Base-by-base conservation (phyloP, 139 green algal species). In the Chlorella sp. region DNA sequence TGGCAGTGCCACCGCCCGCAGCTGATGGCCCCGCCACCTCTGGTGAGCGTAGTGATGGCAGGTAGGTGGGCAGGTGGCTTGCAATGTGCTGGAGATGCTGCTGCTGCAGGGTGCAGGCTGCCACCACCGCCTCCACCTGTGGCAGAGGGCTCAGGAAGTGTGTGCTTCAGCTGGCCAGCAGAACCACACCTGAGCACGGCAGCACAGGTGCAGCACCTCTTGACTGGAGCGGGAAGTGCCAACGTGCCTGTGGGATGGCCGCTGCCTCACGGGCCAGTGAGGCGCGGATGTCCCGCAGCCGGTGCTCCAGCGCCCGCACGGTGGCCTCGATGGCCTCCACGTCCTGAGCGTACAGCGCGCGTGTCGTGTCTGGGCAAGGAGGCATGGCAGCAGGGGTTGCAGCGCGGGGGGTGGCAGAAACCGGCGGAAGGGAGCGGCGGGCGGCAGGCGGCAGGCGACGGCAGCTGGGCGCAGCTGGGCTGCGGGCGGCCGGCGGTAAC, bases 41-140 rank as follows among this genome's bases (percentile, higher is more conserved):
- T 68, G 86, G 57, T 28, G 47, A 73, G 4, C 63, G n/a, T 26
- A 86, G 65, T 41, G 83, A 88, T 47, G 92, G 92, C 44, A 95
- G 85, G 60, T 82, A 88, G 5, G 78, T 39, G 0, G 92, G 92
- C 55, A 95, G 84, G 51, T 95, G 88, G 34, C 34, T 60, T 1
- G 65, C 68, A 18, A 95, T 92, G 55, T 87, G 80, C 62, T 88
- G 67, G 38, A 96, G 76, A 56, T 92, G 86, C 55, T 86, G 71
- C 32, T 76, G 82, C 69, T 94, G 91, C 25, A 86, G 39, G 36
- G 72, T 36, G 67, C 82, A 88, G 21, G 91, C 89, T 17, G 86
- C 82, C 25, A 95, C 74, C 15, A 95, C 51, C 2, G 89, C 90
- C 38, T 90, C 74, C 13, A 89, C 89, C 80, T 87, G 73, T 3